phyloP scores from a whole-genome alignment of 208 protist genomes.

The Wallacemonas sp. region DNA sequence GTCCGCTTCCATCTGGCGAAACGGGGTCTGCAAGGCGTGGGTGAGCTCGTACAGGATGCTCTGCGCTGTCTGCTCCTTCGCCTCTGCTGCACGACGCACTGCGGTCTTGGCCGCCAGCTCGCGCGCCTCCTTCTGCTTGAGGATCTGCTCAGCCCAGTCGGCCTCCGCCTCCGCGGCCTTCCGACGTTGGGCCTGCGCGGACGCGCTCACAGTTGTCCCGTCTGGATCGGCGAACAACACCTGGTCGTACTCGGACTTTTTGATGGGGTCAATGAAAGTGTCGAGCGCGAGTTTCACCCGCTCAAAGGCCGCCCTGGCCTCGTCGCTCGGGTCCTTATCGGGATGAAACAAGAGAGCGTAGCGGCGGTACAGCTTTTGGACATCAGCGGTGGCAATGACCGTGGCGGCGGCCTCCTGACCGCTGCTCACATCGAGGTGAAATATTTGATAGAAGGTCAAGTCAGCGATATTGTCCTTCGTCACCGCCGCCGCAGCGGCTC shows the following conservation, averaged over 20 bases:
- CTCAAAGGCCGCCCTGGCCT: constrained; percentile 68
- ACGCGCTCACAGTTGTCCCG: background rate
- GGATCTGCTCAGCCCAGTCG: constrained; percentile 47
- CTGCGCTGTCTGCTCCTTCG: constrained; percentile 45
- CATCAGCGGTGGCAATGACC: constrained; percentile 19
- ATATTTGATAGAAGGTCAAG: constrained; percentile 71
- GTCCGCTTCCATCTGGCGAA: constrained; percentile 64
- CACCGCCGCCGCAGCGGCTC: constrained; percentile 4
- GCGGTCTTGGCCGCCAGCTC: constrained; percentile 31
- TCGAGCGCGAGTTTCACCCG: constrained; percentile 60
- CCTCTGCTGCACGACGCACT: constrained; percentile 29
- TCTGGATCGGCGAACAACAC: constrained; percentile 8
- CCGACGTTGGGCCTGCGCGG: constrained; percentile 31
- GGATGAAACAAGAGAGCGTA: constrained; percentile 81
- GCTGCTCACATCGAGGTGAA: constrained; percentile 29
- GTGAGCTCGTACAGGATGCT: constrained; percentile 65
- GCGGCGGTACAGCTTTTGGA: constrained; percentile 58
- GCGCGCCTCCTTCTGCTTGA: constrained; percentile 50
- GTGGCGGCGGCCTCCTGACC: constrained; percentile 1
- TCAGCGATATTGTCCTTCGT: constrained; percentile 59
- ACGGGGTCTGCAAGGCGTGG: constrained; percentile 54
- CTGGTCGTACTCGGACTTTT: constrained; percentile 46
- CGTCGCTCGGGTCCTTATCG: constrained; percentile 77
- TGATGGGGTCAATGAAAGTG: constrained; percentile 51
- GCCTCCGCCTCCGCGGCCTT: constrained; percentile 56